phyloP scores from a whole-genome alignment of 495 filamentous ascomycete species.

The Xylaria curta region DNA sequence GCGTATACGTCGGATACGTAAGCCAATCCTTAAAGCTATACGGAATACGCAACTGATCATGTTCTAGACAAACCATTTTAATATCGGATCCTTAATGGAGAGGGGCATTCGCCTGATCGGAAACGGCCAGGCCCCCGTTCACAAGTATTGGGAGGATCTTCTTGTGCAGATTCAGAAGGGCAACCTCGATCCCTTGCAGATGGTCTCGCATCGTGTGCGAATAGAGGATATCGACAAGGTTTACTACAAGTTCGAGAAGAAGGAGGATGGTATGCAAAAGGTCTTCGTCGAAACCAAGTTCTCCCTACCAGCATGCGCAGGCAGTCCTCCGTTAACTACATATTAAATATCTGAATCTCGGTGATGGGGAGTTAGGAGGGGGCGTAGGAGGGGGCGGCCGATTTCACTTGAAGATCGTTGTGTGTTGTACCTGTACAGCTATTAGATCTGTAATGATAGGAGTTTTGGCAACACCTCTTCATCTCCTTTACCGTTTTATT shows the following conservation, averaged over 20 bases:
- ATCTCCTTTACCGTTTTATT: not conserved
- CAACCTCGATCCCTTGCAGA: conserved; percentile 78
- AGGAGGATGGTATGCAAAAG: conserved; percentile 74
- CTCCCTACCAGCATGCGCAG: conserved; percentile 61
- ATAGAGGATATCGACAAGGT: conserved; percentile 76
- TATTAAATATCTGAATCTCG: conserved; percentile 19
- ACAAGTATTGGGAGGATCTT: conserved; percentile 81
- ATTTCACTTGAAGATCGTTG: not conserved
- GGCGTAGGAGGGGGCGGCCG: not conserved
- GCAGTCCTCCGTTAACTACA: conserved; percentile 60
- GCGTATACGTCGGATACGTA: conserved; percentile 83
- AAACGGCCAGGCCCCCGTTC: conserved; percentile 85
- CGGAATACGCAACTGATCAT: conserved; percentile 21
- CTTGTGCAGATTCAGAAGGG: conserved; percentile 70
- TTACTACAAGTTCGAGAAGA: conserved; percentile 73
- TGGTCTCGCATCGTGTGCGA: conserved; percentile 78
- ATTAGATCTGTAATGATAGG: not conserved
- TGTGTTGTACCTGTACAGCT: not conserved
- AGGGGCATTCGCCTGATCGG: conserved; percentile 81
- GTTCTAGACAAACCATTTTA: conserved; percentile 75
- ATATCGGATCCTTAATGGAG: conserved; percentile 87
- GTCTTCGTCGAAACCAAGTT: conserved; percentile 73
- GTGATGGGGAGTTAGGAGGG: not conserved
- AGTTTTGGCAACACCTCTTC: not conserved
- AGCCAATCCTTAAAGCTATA: conserved; percentile 40